Evolutionary conservation across 1,284 basidiomycete species (phyloP).

Genomic region (Boletus holoroseus): DNA sequence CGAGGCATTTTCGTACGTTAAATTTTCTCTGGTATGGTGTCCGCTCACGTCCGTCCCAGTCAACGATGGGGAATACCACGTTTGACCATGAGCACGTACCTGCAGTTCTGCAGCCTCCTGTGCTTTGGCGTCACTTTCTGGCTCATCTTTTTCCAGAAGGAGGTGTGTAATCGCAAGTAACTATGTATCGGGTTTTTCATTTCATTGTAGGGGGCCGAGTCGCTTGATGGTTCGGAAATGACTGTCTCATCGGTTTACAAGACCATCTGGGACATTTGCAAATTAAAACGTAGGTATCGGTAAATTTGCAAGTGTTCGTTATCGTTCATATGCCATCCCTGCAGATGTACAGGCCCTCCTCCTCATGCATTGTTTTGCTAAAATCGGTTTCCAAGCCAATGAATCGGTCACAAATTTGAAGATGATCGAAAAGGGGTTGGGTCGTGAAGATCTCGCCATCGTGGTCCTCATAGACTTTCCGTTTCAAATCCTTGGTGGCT

Average conservation of each 20-base stretch:
- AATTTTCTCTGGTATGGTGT: neutral
- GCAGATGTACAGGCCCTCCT: slow-evolving; percentile 90
- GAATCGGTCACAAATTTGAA: slow-evolving; percentile 92
- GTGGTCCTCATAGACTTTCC: slow-evolving; percentile 97
- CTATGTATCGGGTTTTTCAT: slow-evolving; percentile 9
- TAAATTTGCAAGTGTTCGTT: neutral
- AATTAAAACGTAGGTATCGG: slow-evolving; percentile 70
- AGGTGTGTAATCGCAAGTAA: slow-evolving; percentile 46
- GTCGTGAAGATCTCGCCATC: slow-evolving; percentile 91
- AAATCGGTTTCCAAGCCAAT: slow-evolving; percentile 94
- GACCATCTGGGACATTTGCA: slow-evolving; percentile 92
- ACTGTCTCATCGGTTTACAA: slow-evolving; percentile 88
- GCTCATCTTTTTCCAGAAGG: slow-evolving; percentile 85
- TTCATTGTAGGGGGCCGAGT: slow-evolving; percentile 60
- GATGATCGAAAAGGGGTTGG: slow-evolving; percentile 94
- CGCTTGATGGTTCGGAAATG: slow-evolving; percentile 75
- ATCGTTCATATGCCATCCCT: neutral
- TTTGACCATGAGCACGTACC: slow-evolving; percentile 76
- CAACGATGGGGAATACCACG: slow-evolving; percentile 83
- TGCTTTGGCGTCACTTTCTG: slow-evolving; percentile 85
- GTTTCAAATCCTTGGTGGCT: slow-evolving; percentile 94
- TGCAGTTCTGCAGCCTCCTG: slow-evolving; percentile 81
- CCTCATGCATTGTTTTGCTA: slow-evolving; percentile 84
- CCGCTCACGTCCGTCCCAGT: slow-evolving; percentile 33
- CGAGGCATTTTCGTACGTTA: slow-evolving; percentile 78